Conservation (phyloP, 768 basidiomycete species). For the Austroboletus eburneus region DNA sequence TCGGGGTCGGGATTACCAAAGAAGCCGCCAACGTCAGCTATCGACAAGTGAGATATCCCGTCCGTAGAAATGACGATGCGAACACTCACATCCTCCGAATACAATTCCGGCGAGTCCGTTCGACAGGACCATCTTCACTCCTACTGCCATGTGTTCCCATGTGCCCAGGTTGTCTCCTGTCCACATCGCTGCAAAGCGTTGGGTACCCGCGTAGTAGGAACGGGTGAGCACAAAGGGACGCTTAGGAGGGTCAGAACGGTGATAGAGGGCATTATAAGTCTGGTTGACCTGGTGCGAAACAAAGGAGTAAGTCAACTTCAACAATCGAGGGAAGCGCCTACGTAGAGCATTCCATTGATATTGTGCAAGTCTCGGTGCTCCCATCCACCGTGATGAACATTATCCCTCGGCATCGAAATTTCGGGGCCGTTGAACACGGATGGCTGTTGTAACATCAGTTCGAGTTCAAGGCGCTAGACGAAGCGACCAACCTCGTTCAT, state of each 20-base stretch:
- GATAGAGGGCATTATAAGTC: slow-evolving; percentile 74
- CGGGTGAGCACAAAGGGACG: slow-evolving; percentile 96
- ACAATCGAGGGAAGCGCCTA: slow-evolving; percentile 33
- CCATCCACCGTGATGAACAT: slow-evolving; percentile 90
- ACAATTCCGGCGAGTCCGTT: slow-evolving; percentile 88
- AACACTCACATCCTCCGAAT: slow-evolving; percentile 79
- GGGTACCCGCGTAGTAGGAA: slow-evolving; percentile 92
- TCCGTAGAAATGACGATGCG: background rate
- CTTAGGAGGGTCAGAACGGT: slow-evolving; percentile 67
- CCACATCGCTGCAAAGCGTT: slow-evolving; percentile 97
- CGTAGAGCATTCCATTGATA: slow-evolving; percentile 93
- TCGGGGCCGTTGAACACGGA: slow-evolving; percentile 99
- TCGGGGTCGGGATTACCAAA: slow-evolving; percentile 95
- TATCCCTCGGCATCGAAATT: slow-evolving; percentile 76
- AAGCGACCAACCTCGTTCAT: slow-evolving; percentile 84
- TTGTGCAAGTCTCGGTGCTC: slow-evolving; percentile 98
- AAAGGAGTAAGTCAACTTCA: background rate
- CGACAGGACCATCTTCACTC: slow-evolving; percentile 88
- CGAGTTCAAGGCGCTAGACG: background rate
- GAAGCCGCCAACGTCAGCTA: slow-evolving; percentile 98
- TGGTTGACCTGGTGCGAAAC: slow-evolving; percentile 60
- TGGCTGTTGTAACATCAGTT: slow-evolving; percentile 49
- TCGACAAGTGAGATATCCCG: background rate
- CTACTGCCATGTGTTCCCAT: slow-evolving; percentile 96
- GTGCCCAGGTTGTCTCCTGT: slow-evolving; percentile 97